Base-by-base conservation (phyloP, 108 stramenopile species). In the Thalassiosira profunda region DNA sequence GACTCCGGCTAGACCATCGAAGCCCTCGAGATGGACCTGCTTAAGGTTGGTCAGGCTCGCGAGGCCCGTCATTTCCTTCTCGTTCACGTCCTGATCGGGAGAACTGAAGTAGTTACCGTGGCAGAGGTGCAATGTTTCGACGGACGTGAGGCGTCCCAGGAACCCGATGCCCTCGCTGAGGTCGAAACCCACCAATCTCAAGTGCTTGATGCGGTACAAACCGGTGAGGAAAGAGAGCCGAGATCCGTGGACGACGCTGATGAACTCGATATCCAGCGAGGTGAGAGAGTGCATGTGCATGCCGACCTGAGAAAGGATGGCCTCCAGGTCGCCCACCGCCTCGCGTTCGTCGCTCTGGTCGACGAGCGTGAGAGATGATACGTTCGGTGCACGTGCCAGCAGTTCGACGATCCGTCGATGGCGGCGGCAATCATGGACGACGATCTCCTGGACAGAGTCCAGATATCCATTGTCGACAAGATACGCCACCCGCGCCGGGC, bases 81-180 rank as follows among this genome's bases (percentile, higher is more conserved):
- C 47, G 47, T 48, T 48, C 5, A 48, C 47, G 26, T 48, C 47
- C 7, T 48, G 25, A 48, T 48, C 26, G 2, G 47, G 47, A 26
- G 47, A 48, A n/a, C 47, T 48, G 47, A 14, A 48, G 14, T 26
- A 48, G 14, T 48, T 48, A 6, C 47, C 47, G 14, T 48, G 47
- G 10, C 47, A 48, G 24, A 48, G 17, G n/a, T 48, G 47, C 10
- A 48, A 26, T 11, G 47, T 48, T 48, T 48, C 47, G 26, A 48
- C 25, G 24, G 24, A 5, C 10, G 47, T 48, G 25, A 48, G 26
- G 12, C 47, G 25, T 9, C 25, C 4, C 47, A 48, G 24, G 17
- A 26, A 14, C 12, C 12, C 10, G 14, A 48, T 48, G 0, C 47
- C 47, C 15, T 48, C 47, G 14, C 3, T 5, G 3, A 48, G 47